Percentiles rank a stretch among this genome's conserved stretches.
These are phyloP conservation scores for Harringtonia lauricola DNA, from an alignment of 2,329 filamentous ascomycete genomes.

Conservation along the genomic window DNA sequence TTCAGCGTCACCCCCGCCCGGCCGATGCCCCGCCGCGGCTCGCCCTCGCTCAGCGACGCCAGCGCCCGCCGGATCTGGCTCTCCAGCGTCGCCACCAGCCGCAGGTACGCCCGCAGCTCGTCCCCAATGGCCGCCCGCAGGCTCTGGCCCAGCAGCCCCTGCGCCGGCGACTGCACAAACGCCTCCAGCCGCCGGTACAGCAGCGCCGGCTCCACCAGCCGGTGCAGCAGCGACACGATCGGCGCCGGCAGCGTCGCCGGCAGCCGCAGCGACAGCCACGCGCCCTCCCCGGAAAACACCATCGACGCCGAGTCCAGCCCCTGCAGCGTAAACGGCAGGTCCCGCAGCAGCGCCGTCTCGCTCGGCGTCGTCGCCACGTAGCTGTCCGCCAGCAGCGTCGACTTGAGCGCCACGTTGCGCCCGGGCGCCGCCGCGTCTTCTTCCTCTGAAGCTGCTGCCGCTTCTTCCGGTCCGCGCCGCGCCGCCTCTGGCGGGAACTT, in stretches of 20 bases:
- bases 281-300: constrained; percentile 52
- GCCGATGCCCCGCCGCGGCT: constrained; percentile 59
- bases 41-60: constrained; percentile 56
- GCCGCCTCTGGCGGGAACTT: constrained; percentile 30
- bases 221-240: constrained; percentile 76
- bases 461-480: constrained; percentile 25
- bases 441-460: constrained; percentile 13
- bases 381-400: constrained; percentile 45
- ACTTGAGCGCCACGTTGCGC: constrained; percentile 42
- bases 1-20: constrained; percentile 90
- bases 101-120: constrained; percentile 82
- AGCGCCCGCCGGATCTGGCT: constrained; percentile 81
- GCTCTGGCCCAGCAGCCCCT: constrained; percentile 84
- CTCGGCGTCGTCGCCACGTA: constrained; percentile 46
- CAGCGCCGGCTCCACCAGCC: constrained; percentile 85
- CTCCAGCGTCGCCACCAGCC: constrained; percentile 83
- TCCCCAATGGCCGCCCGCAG: constrained; percentile 74
- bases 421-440: constrained; percentile 18
- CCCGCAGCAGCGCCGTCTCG: constrained; percentile 58
- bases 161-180: constrained; percentile 72
- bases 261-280: constrained; percentile 61
- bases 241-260: constrained; percentile 73
- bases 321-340: constrained; percentile 87
- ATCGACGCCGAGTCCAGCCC: constrained; percentile 82
- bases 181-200: constrained; percentile 70